Evolutionary conservation across 352 stramenopile genomes (phyloP), one percentile per base, ranked within the genome.

Genomic region (Globisporangium emineosum): DNA sequence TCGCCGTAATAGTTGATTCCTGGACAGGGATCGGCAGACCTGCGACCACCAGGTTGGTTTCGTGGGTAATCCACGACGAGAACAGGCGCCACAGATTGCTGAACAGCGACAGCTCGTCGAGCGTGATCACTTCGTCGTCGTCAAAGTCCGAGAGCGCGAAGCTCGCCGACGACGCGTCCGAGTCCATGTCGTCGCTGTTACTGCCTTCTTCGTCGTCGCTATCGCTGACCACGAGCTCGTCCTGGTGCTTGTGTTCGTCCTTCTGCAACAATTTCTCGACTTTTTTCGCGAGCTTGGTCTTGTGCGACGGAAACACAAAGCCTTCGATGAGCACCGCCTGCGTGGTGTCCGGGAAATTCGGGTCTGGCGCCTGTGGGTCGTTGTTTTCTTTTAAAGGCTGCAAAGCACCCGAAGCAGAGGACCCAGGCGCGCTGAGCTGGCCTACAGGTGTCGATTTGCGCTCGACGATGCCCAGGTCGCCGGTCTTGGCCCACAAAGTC

Each of bases 281-380:
- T 60, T 88, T 89, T 50, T 90, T 91, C 5, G 84, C 86, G 23
- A 90, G 47, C 60, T 78, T 79, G 27, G 81, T 62, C 66, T 95
- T 95, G 72, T 95, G 87, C 45, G 78, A 73, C 32, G 87, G 87
- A 56, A 95, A 95, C 51, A 93, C 74, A 59, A 91, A 93, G 47
- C 87, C 87, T 62, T 95, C 87, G 37, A 95, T 93, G 21, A 90
- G 70, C 51, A 88, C 77, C 1, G 84, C 81, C 27, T 95, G 81
- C 25, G 78, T 57, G 5, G 68, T 63, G 3, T 76, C 77, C 0
- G 83, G 82, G 43, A 93, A 95, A 25, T 77, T 71, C 23, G 70
- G 59, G 9, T 78, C 70, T 0, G 81, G 81, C 2, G 70, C 65
- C 15, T 65, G 67, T 13, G 71, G 71, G 5, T 64, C 42, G 13